Percentiles rank a stretch among this genome's conserved stretches.
Conservation (phyloP, 2,329 filamentous ascomycete genomes). For the Helicocarpus griseus region DNA sequence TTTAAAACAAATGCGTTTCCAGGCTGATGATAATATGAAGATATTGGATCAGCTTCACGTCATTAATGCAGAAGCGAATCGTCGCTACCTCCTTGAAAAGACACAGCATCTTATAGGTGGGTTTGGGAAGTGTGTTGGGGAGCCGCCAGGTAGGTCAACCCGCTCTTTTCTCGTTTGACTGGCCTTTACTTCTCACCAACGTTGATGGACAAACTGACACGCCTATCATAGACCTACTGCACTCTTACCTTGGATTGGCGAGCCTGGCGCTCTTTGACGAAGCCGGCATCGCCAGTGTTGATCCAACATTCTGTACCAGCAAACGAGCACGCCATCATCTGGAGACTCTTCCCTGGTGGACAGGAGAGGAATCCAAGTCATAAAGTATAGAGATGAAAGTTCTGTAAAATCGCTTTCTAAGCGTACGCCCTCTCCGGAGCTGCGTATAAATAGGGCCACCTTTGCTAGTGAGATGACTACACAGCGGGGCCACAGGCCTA, state of each 20-base stretch:
- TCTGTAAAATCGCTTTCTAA: background rate
- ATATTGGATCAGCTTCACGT: conserved; percentile 50
- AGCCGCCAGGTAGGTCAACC: conserved; percentile 49
- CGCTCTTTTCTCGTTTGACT: conserved; percentile 17
- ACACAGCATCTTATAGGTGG: conserved; percentile 81
- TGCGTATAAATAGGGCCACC: too few species aligned
- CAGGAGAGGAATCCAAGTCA: background rate
- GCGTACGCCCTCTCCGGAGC: background rate
- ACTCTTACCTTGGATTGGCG: conserved; percentile 79
- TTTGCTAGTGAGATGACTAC: too few species aligned
- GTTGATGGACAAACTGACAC: conserved; percentile 29
- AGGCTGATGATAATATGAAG: conserved; percentile 28
- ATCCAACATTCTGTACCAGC: conserved; percentile 68
- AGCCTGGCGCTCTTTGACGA: conserved; percentile 67
- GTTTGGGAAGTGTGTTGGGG: conserved; percentile 63
- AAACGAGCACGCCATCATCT: conserved; percentile 33
- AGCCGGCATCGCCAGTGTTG: conserved; percentile 57
- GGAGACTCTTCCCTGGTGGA: conserved; percentile 33
- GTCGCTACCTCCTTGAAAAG: conserved; percentile 72
- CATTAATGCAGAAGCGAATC: conserved; percentile 50
- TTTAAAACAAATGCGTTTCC: background rate
- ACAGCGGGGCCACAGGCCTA: too few species aligned
- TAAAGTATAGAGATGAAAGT: background rate
- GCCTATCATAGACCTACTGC: conserved; percentile 60
- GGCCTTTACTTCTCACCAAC: conserved; percentile 41